Conservation (phyloP, 2,329 filamentous ascomycete species). For the Orbilia quercus region DNA sequence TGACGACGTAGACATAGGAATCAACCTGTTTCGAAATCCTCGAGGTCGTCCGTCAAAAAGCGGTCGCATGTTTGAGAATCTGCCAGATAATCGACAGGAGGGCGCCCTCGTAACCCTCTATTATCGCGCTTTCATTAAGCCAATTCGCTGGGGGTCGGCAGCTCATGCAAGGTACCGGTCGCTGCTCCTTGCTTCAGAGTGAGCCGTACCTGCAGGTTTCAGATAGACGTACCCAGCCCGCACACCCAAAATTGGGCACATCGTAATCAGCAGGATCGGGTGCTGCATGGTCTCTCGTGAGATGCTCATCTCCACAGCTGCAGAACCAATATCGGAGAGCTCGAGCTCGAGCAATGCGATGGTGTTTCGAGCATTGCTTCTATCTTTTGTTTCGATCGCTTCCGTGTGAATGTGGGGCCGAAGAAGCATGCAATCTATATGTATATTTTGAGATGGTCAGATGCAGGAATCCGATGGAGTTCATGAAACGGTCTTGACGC, state of each 20-base stretch:
- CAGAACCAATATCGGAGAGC: neutral
- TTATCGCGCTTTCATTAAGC: neutral
- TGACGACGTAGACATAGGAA: constrained; percentile 25
- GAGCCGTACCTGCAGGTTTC: constrained; percentile 57
- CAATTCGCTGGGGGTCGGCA: constrained; percentile 36
- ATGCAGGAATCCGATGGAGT: constrained; percentile 12
- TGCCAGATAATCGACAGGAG: constrained; percentile 47
- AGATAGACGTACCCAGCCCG: constrained; percentile 53
- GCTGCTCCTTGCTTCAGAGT: constrained; percentile 39
- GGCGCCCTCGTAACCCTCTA: constrained; percentile 19
- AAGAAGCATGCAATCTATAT: constrained; percentile 37
- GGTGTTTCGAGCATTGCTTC: constrained; percentile 22
- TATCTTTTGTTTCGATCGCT: constrained; percentile 27
- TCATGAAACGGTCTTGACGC: constrained; percentile 49
- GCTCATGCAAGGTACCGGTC: constrained; percentile 55
- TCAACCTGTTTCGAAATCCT: constrained; percentile 23
- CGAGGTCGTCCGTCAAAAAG: constrained; percentile 19
- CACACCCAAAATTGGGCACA: constrained; percentile 55
- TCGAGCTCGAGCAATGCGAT: constrained; percentile 8
- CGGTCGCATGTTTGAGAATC: constrained; percentile 51
- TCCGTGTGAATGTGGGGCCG: constrained; percentile 32
- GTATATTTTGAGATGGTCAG: constrained; percentile 28
- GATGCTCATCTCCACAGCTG: constrained; percentile 22
- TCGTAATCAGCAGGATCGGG: constrained; percentile 23
- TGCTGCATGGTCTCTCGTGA: constrained; percentile 33